These are phyloP conservation scores for Neophaeococcomyces aloes DNA, from an alignment of 2,329 filamentous ascomycete genomes.

Conservation along the genomic window DNA sequence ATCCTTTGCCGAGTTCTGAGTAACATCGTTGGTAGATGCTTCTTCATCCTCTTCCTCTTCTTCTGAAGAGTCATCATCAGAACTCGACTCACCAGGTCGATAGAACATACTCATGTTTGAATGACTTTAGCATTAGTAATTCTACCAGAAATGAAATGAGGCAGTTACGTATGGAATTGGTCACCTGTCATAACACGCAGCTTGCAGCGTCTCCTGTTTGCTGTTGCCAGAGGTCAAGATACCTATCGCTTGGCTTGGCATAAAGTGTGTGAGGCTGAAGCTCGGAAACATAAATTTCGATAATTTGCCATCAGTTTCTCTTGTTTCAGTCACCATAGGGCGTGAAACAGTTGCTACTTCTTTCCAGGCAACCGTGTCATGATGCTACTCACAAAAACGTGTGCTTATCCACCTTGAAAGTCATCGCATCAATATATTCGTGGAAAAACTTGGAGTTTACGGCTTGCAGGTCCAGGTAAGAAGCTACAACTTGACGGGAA, in stretches of 20 bases:
- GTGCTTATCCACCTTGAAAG: too few relatives aligned
- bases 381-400: background rate
- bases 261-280: background rate
- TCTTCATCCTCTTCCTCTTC: conserved; percentile 4
- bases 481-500: too few relatives aligned
- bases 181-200: too few relatives aligned
- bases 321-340: conserved; percentile 3
- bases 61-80: conserved; percentile 3
- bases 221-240: too few relatives aligned
- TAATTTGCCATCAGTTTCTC: conserved; percentile 6
- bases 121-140: background rate
- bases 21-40: background rate
- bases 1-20: conserved; percentile 1
- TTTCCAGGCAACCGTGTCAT: background rate
- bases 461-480: too few relatives aligned
- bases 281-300: conserved; percentile 3
- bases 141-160: background rate
- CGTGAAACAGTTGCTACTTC: background rate
- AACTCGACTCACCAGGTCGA: background rate
- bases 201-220: too few relatives aligned
- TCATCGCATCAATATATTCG: too few relatives aligned
- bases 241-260: background rate
- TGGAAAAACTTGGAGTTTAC: too few relatives aligned
- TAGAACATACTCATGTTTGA: conserved; percentile 6
- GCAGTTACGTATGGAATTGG: too few relatives aligned